Evolutionary conservation across 768 basidiomycete genomes (phyloP).

Genomic region (Leccinum incarnatum): DNA sequence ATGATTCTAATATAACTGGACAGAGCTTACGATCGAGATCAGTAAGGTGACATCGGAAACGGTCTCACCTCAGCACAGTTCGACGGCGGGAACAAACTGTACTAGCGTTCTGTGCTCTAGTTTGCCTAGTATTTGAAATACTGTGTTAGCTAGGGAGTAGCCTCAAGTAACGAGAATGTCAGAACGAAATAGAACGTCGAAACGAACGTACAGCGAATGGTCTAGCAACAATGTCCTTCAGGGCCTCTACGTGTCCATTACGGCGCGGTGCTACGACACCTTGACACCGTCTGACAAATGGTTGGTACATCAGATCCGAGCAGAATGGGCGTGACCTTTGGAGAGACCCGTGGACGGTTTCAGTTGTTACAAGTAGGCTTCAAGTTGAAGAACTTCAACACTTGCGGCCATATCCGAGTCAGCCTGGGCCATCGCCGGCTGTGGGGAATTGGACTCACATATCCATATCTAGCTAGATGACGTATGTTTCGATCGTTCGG

Average conservation of each 20-base stretch:
- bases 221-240: no score
- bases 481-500: neutral
- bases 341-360: neutral
- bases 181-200: neutral
- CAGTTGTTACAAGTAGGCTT: neutral
- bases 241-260: no score
- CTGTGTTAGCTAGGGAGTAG: no score
- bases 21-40: neutral
- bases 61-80: neutral
- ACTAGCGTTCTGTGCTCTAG: no score
- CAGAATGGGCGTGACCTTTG: neutral
- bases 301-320: neutral
- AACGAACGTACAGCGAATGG: no score
- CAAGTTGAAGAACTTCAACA: neutral
- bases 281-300: no score
- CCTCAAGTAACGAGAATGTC: neutral
- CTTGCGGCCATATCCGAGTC: neutral
- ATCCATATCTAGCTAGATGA: slow-evolving; percentile 5
- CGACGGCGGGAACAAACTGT: neutral
- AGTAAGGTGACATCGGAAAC: neutral
- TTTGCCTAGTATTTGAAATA: neutral
- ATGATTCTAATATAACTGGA: neutral
- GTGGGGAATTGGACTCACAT: neutral
- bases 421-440: neutral
- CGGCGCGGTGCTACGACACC: no score